Percentiles rank a stretch among this genome's conserved stretches.
Conservation (phyloP, 2,329 filamentous ascomycete genomes). For the Cytospora piceae region DNA sequence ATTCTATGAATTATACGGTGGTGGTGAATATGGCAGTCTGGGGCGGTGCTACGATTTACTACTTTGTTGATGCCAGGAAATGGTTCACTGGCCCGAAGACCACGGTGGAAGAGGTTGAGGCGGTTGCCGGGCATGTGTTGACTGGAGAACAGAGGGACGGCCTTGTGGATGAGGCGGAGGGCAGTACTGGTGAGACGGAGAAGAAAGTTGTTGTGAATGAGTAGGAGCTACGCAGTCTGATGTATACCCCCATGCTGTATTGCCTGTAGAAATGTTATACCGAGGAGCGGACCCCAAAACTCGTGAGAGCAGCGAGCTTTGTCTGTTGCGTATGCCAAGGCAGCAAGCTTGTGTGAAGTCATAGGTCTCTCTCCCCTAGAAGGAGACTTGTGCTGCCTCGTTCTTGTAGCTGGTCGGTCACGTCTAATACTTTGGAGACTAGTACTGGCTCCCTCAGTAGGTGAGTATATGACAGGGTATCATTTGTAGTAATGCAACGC, state of each 20-base stretch:
- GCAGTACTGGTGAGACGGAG: conserved; percentile 14
- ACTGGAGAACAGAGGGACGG: conserved; percentile 30
- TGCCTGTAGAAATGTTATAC: neutral
- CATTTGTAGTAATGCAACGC: conserved; percentile 6
- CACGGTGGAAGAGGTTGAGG: conserved; percentile 48
- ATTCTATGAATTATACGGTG: conserved; percentile 66
- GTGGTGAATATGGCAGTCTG: conserved; percentile 64
- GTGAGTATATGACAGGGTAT: conserved; percentile 17
- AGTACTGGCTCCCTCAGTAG: neutral
- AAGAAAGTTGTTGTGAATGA: conserved; percentile 7
- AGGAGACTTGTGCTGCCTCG: neutral
- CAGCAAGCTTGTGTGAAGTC: neutral
- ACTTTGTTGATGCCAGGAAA: conserved; percentile 58
- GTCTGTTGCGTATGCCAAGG: too few species aligned
- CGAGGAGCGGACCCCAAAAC: neutral
- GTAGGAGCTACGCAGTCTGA: neutral
- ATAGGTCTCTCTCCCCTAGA: neutral
- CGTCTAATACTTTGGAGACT: neutral
- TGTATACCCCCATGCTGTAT: neutral
- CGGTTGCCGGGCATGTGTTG: conserved; percentile 30
- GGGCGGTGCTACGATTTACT: conserved; percentile 59
- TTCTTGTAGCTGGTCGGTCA: neutral
- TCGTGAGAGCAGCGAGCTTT: neutral
- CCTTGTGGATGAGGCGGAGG: conserved; percentile 8
- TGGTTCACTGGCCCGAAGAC: conserved; percentile 64